Percentiles rank a stretch among this genome's conserved stretches.
These are phyloP conservation scores for Candida sp. DNA, from an alignment of 1,139 yeast species.

Conservation along the genomic window DNA sequence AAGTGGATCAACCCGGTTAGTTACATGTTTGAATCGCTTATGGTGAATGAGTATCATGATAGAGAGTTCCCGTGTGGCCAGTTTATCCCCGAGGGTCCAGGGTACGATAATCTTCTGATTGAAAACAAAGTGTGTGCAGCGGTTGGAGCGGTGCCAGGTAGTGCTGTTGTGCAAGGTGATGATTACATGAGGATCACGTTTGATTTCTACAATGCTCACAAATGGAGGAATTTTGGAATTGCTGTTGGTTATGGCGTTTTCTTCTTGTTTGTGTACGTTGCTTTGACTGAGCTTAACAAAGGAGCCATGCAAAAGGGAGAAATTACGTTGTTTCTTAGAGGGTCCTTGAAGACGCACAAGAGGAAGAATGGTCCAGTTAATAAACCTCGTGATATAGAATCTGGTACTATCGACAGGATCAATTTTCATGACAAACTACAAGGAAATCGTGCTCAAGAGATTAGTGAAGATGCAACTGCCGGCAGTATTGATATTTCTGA, in stretches of 20 bases:
- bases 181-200: slow-evolving; percentile 51
- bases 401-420: slow-evolving; percentile 2
- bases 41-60: slow-evolving; percentile 57
- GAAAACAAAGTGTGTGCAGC: slow-evolving; percentile 57
- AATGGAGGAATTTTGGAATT: slow-evolving; percentile 89
- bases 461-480: not conserved
- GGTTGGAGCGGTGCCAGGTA: slow-evolving; percentile 69
- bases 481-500: slow-evolving; percentile 6
- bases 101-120: slow-evolving; percentile 29
- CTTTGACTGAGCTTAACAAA: slow-evolving; percentile 66
- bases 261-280: slow-evolving; percentile 58
- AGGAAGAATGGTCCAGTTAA: not conserved
- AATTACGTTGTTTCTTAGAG: slow-evolving; percentile 57
- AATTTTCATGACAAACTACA: slow-evolving; percentile 33
- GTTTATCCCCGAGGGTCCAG: slow-evolving; percentile 50
- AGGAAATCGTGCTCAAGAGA: slow-evolving; percentile 13
- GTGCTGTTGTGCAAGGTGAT: slow-evolving; percentile 57
- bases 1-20: slow-evolving; percentile 60
- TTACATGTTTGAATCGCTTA: slow-evolving; percentile 59
- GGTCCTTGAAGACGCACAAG: slow-evolving; percentile 9
- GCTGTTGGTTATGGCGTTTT: slow-evolving; percentile 57
- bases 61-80: slow-evolving; percentile 50
- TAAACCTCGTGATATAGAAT: slow-evolving; percentile 7
- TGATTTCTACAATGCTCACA: slow-evolving; percentile 58
- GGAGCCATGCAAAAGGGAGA: slow-evolving; percentile 89